A percentile compares a stretch with the other conserved stretches of the same genome.
These are phyloP conservation scores for Ramularia endophylla DNA, from an alignment of 2,329 filamentous ascomycete genomes.

Conservation along the genomic window DNA sequence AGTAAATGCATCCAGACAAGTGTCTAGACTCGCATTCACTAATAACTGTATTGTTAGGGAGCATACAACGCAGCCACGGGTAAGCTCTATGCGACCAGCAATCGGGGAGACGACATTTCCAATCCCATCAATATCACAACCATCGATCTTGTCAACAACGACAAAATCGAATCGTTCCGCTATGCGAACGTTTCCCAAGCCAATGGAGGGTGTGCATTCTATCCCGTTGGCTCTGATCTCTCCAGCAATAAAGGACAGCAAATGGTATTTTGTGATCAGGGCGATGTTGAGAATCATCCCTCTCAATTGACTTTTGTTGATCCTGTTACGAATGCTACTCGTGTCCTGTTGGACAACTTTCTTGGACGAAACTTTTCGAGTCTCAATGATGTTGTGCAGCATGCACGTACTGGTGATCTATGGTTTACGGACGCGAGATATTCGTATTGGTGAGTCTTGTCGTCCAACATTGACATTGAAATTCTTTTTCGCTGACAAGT, in stretches of 20 bases:
- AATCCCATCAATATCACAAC: constrained; percentile 33
- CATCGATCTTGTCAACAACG: constrained; percentile 25
- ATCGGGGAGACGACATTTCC: constrained; percentile 29
- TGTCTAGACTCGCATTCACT: too few relatives aligned
- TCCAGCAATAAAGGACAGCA: constrained; percentile 28
- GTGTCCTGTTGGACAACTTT: constrained; percentile 51
- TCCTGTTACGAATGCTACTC: constrained; percentile 21
- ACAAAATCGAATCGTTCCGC: constrained; percentile 23
- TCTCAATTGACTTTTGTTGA: constrained; percentile 26
- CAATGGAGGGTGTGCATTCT: constrained; percentile 29
- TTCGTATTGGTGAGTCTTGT: constrained; percentile 46
- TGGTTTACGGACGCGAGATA: constrained; percentile 60
- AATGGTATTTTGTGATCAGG: constrained; percentile 31
- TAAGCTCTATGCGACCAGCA: constrained; percentile 39
- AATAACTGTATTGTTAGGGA: too few relatives aligned
- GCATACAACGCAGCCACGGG: constrained; percentile 32
- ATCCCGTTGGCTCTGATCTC: constrained; percentile 25
- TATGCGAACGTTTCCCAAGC: constrained; percentile 25
- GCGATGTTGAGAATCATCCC: constrained; percentile 20
- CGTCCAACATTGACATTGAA: neutral
- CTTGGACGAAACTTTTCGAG: constrained; percentile 58
- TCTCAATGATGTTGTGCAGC: constrained; percentile 51
- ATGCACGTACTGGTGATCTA: constrained; percentile 49
- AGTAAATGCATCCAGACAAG: too few relatives aligned
- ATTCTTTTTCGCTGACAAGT: neutral